phyloP scores from a whole-genome alignment of 2,329 filamentous ascomycete genomes.

The Alternaria novae-zelandiae region DNA sequence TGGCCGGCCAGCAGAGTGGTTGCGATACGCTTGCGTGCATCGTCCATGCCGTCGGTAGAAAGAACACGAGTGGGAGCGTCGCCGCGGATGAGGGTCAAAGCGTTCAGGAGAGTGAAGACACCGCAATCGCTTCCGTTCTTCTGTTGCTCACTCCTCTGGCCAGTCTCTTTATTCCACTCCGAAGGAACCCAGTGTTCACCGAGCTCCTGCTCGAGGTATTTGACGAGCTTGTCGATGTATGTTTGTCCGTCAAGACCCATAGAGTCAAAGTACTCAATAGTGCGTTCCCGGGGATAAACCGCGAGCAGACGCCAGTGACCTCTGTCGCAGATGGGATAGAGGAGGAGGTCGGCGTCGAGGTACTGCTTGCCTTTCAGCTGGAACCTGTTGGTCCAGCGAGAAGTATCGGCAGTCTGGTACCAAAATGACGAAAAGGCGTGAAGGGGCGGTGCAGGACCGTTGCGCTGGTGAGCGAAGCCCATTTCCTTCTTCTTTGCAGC shows the following conservation, averaged over 20 bases:
- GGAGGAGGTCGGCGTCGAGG: constrained; percentile 68
- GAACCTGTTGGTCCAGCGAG: constrained; percentile 56
- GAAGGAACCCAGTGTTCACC: constrained; percentile 59
- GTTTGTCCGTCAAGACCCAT: constrained; percentile 55
- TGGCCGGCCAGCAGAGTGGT: constrained; percentile 67
- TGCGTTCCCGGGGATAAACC: constrained; percentile 65
- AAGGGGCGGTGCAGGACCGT: constrained; percentile 64
- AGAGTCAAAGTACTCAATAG: constrained; percentile 74
- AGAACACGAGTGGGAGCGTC: constrained; percentile 54
- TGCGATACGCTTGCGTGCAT: constrained; percentile 68
- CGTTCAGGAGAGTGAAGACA: constrained; percentile 78
- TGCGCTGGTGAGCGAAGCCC: constrained; percentile 61
- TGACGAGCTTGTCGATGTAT: constrained; percentile 36
- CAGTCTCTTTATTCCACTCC: constrained; percentile 66
- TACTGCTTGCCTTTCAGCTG: constrained; percentile 58
- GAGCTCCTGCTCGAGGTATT: constrained; percentile 67
- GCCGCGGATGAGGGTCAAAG: constrained; percentile 61
- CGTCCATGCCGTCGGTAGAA: constrained; percentile 60
- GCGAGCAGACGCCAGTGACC: constrained; percentile 76
- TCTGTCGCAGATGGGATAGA: constrained; percentile 70
- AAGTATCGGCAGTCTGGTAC: constrained; percentile 59
- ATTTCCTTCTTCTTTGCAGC: constrained; percentile 63
- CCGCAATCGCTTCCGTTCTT: constrained; percentile 76
- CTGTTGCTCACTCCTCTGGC: constrained; percentile 60
- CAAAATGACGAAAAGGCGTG: constrained; percentile 71